Percentiles rank a stretch among this genome's conserved stretches.
These are phyloP conservation scores for Lachnellula occidentalis DNA, from an alignment of 2,329 filamentous ascomycete species.

Conservation along the genomic window DNA sequence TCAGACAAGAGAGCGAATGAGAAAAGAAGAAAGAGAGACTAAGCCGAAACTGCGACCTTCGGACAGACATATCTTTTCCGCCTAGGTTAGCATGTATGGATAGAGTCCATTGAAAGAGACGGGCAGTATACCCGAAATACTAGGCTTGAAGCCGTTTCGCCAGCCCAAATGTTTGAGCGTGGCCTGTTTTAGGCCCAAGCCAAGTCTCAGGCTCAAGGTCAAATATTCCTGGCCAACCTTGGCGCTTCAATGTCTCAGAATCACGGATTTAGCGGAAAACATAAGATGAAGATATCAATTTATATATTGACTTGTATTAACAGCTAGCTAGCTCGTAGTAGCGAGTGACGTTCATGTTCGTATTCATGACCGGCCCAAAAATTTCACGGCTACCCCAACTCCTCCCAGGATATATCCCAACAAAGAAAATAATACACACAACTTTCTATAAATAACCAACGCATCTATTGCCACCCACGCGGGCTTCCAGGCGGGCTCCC, in stretches of 20 bases:
- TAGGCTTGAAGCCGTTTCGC: background rate
- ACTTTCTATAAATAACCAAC: background rate
- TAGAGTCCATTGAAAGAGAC: background rate
- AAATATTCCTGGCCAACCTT: background rate
- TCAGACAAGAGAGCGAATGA: too few relatives aligned
- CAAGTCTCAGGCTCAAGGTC: background rate
- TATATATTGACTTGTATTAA: conserved; percentile 15
- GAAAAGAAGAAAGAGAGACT: too few relatives aligned
- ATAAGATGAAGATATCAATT: conserved; percentile 2
- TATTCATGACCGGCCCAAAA: background rate
- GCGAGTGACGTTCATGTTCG: conserved; percentile 10
- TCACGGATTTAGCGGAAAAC: too few relatives aligned
- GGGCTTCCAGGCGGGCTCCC: conserved; percentile 30
- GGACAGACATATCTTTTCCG: too few relatives aligned
- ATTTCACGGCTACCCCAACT: background rate
- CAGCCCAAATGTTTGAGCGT: background rate
- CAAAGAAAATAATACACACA: conserved; percentile 4
- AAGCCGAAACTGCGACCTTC: too few relatives aligned
- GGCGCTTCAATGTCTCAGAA: background rate
- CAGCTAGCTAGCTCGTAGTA: conserved; percentile 9
- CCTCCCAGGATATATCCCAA: background rate
- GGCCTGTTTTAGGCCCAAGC: background rate
- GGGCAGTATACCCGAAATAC: background rate
- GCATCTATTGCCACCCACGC: conserved; percentile 17
- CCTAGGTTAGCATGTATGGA: too few relatives aligned